Evolutionary conservation across 768 basidiomycete species (phyloP).

Genomic region (Lanmaoa pseudosensibilis): DNA sequence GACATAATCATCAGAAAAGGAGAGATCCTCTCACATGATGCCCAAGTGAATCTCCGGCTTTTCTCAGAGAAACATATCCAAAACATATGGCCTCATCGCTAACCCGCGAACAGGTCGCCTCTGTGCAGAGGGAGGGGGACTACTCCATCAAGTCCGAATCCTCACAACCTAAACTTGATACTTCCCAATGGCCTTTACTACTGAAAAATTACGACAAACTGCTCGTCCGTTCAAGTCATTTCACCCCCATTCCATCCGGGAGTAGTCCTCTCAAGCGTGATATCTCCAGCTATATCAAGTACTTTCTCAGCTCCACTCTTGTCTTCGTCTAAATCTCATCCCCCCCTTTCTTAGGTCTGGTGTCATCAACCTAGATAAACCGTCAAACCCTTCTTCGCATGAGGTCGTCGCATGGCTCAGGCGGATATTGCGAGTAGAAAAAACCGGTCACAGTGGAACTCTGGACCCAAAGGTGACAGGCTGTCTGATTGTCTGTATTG

Average conservation of each 20-base stretch:
- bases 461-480: constrained; percentile 99
- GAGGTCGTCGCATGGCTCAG: constrained; percentile 99
- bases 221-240: constrained; percentile 91
- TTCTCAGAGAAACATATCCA: not conserved
- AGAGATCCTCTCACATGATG: constrained; percentile 5
- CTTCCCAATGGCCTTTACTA: constrained; percentile 95
- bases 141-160: constrained; percentile 81
- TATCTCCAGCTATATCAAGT: constrained; percentile 89
- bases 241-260: constrained; percentile 94
- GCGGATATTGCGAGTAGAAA: constrained; percentile 94
- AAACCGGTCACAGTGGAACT: constrained; percentile 98
- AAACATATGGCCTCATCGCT: constrained; percentile 35
- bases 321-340: not conserved
- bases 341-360: constrained; percentile 67
- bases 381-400: constrained; percentile 97
- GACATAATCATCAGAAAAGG: constrained; percentile 17
- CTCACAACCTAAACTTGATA: constrained; percentile 76
- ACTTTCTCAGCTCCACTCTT: constrained; percentile 8
- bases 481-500: constrained; percentile 98
- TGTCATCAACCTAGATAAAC: constrained; percentile 99
- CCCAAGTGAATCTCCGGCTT: constrained; percentile 17
- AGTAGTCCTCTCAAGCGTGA: constrained; percentile 95
- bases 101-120: constrained; percentile 67
- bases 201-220: constrained; percentile 99
- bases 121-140: constrained; percentile 73